phyloP scores from a whole-genome alignment of 2,329 filamentous ascomycete genomes.

The Cladosporium sp. region DNA sequence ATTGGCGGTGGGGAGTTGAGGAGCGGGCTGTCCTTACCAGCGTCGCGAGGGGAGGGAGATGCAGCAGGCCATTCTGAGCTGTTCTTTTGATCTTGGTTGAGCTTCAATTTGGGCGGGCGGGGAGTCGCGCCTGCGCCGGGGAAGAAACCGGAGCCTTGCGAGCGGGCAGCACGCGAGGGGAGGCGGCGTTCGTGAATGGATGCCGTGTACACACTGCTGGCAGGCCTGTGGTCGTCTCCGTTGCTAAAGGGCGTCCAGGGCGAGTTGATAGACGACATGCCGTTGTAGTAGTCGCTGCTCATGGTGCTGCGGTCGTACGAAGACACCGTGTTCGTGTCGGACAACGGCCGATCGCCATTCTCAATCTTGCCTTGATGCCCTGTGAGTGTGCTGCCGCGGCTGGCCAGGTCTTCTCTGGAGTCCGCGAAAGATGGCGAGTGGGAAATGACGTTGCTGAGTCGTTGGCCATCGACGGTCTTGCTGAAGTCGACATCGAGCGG shows the following conservation, averaged over 20 bases:
- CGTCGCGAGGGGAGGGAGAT: conserved; percentile 15
- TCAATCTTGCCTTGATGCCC: conserved; percentile 30
- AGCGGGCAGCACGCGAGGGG: conserved; percentile 28
- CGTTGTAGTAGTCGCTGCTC: conserved; percentile 30
- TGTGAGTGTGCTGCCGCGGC: conserved; percentile 24
- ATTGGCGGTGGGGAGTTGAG: conserved; percentile 10
- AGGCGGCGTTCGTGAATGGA: conserved; percentile 42
- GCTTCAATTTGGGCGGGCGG: conserved; percentile 24
- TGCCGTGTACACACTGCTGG: conserved; percentile 43
- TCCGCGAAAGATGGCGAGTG: conserved; percentile 67
- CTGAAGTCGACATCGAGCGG: conserved; percentile 57
- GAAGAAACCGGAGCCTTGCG: conserved; percentile 53
- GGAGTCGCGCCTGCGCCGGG: conserved; percentile 29
- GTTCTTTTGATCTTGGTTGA: conserved; percentile 21
- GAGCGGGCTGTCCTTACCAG: conserved; percentile 12
- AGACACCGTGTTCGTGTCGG: conserved; percentile 21
- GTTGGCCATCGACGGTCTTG: conserved; percentile 52
- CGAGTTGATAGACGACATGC: conserved; percentile 22
- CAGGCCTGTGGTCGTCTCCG: conserved; percentile 26
- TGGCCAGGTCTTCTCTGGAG: conserved; percentile 42
- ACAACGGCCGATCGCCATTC: conserved; percentile 21
- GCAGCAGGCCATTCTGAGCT: conserved; percentile 22
- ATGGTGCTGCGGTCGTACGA: conserved; percentile 28
- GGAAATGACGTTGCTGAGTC: conserved; percentile 63
- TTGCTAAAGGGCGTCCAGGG: conserved; percentile 31